Conservation (phyloP, 371 early-diverging fungal genomes). For the Coemansia sp. region DNA sequence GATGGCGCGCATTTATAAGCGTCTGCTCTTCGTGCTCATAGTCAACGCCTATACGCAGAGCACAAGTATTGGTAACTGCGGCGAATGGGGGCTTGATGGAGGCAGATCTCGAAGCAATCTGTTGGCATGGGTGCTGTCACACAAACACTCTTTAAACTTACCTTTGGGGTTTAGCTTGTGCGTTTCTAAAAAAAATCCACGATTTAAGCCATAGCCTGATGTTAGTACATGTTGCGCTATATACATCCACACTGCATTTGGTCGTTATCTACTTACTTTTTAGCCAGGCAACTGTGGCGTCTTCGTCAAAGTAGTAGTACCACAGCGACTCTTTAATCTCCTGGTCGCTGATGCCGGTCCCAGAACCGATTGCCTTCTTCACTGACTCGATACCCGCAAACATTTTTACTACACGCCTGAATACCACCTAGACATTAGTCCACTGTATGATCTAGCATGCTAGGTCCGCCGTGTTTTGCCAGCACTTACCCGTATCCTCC, state of each 20-base stretch:
- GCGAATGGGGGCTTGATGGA: neutral
- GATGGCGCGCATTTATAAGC: conserved; percentile 22
- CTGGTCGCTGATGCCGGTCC: conserved; percentile 31
- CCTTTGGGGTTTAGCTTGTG: conserved; percentile 44
- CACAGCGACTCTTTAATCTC: conserved; percentile 50
- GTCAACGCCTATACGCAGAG: neutral
- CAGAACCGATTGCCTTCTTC: conserved; percentile 30
- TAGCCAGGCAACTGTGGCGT: conserved; percentile 37
- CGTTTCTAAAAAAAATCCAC: conserved; percentile 21
- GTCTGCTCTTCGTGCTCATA: conserved; percentile 5
- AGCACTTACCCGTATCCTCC: conserved; percentile 37
- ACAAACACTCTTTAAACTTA: conserved; percentile 1
- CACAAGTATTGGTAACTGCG: neutral
- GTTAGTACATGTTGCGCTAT: neutral
- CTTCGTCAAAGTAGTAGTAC: conserved; percentile 53
- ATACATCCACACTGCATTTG: neutral
- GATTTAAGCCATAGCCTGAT: neutral
- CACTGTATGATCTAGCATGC: too few species aligned
- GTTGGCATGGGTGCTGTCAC: neutral
- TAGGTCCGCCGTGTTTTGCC: too few species aligned
- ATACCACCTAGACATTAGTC: too few species aligned
- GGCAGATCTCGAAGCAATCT: neutral
- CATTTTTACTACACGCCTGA: too few species aligned
- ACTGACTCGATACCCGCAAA: conserved; percentile 34
- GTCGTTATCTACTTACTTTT: conserved; percentile 18